phyloP scores from a whole-genome alignment of 495 filamentous ascomycete species.

The Podospora comata region DNA sequence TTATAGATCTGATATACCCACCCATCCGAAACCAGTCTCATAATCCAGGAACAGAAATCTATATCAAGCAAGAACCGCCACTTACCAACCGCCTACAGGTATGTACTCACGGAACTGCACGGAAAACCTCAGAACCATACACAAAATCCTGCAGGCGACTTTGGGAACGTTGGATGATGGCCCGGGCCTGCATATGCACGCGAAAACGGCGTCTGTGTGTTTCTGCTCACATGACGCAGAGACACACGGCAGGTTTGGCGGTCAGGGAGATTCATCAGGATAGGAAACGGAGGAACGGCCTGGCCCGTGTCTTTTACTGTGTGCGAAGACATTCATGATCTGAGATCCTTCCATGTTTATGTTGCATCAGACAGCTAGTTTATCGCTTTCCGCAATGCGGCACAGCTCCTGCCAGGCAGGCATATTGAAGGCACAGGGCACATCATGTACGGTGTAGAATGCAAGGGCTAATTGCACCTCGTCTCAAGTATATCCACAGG shows the following conservation, averaged over 20 bases:
- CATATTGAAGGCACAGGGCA: no score
- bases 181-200: neutral
- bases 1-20: neutral
- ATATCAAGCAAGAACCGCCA: no score
- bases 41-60: neutral
- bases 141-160: no score
- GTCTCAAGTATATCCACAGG: no score
- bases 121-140: neutral
- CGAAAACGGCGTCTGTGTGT: neutral
- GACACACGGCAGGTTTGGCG: neutral
- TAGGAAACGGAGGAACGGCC: neutral
- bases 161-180: neutral
- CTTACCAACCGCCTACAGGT: no score
- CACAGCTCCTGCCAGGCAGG: no score
- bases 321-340: no score
- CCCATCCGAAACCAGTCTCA: neutral
- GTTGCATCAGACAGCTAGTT: no score
- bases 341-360: no score
- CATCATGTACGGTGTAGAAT: no score
- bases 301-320: neutral
- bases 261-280: neutral
- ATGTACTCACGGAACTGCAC: neutral
- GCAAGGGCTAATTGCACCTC: no score
- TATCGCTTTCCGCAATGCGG: no score
- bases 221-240: conserved; percentile 19